Conservation (phyloP, 176 grass and related monocot species). For the Lolium multiflorum region DNA sequence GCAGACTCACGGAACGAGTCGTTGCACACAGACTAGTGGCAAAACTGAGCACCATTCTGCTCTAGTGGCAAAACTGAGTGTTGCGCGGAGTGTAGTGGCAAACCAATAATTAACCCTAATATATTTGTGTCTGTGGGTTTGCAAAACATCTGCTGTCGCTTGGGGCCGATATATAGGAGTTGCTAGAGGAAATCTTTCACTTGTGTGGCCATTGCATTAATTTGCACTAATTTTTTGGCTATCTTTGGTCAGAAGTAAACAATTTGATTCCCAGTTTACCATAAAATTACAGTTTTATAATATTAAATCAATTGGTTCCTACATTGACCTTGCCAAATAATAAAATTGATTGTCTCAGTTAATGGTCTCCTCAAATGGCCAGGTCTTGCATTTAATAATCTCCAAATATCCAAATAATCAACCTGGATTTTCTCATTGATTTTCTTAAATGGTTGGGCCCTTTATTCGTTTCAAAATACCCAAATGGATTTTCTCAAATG, state of each 20-base stretch:
- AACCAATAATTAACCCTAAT: too few relatives aligned
- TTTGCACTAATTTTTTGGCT: not conserved
- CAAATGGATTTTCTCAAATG: too few relatives aligned
- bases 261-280: not conserved
- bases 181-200: not conserved
- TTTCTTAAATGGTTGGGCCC: too few relatives aligned
- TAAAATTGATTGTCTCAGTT: not conserved
- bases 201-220: not conserved
- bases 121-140: too few relatives aligned
- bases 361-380: not conserved
- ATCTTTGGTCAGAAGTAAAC: not conserved
- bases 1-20: too few relatives aligned
- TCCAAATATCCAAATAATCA: not conserved
- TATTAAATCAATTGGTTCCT: not conserved
- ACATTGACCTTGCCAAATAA: not conserved
- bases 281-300: not conserved
- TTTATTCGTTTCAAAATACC: too few relatives aligned
- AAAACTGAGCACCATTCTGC: too few relatives aligned
- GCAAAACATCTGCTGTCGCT: too few relatives aligned
- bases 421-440: not conserved
- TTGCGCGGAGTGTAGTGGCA: too few relatives aligned
- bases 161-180: too few relatives aligned
- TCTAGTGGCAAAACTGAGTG: too few relatives aligned
- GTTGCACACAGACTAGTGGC: too few relatives aligned
- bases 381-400: not conserved